Conservation (phyloP, 495 filamentous ascomycete species). For the Penicillium mononematosum region DNA sequence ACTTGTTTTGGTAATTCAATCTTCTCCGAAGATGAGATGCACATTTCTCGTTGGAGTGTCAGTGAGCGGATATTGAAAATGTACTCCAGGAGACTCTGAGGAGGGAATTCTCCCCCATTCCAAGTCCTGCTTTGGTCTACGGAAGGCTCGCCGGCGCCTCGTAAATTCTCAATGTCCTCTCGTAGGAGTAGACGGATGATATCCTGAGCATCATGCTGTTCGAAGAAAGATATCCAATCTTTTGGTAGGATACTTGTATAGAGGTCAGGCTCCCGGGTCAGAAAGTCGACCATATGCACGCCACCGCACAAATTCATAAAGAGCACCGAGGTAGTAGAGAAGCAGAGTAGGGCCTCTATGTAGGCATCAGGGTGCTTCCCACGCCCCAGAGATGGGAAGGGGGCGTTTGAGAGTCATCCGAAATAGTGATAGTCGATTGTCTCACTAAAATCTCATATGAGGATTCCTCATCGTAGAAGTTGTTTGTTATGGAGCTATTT, state of each 20-base stretch:
- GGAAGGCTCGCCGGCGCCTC: slow-evolving; percentile 6
- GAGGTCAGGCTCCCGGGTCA: slow-evolving; percentile 78
- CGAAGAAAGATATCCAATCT: slow-evolving; percentile 79
- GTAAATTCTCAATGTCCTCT: slow-evolving; percentile 56
- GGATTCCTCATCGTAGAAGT: slow-evolving; percentile 2
- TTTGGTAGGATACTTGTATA: slow-evolving; percentile 71
- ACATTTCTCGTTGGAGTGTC: slow-evolving; percentile 62
- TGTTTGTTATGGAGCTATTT: background rate
- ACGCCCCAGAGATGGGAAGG: slow-evolving; percentile 59
- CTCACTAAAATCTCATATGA: background rate
- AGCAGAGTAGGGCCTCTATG: slow-evolving; percentile 72
- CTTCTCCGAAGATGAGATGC: slow-evolving; percentile 26
- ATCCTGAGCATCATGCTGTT: slow-evolving; percentile 63
- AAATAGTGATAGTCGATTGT: background rate
- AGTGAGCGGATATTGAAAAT: slow-evolving; percentile 70
- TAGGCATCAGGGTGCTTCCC: slow-evolving; percentile 64
- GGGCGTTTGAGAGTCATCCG: slow-evolving; percentile 32
- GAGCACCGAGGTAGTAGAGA: slow-evolving; percentile 70
- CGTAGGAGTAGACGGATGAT: slow-evolving; percentile 77
- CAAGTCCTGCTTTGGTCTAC: slow-evolving; percentile 31
- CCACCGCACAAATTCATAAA: slow-evolving; percentile 88
- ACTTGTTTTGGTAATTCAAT: slow-evolving; percentile 62
- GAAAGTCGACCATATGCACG: slow-evolving; percentile 93
- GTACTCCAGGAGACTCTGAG: slow-evolving; percentile 70
- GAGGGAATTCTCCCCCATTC: slow-evolving; percentile 57